Base-by-base conservation (phyloP, 2,329 filamentous ascomycete genomes). In the Trichophyton mentagrophytes region DNA sequence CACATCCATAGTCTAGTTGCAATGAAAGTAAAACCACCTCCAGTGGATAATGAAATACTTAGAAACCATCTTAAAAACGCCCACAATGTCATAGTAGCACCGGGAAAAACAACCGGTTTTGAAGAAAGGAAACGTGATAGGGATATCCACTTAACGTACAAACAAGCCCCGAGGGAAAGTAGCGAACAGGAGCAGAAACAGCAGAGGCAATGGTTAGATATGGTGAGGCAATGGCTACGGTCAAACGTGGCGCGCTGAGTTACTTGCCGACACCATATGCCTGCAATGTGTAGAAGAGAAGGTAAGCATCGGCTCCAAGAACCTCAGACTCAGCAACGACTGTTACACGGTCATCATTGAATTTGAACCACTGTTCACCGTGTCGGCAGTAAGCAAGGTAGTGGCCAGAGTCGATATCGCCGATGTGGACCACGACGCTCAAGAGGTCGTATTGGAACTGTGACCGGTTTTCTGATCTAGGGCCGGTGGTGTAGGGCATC, bases 281-380 rank as follows among this genome's bases (percentile, higher is more conserved):
- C 22, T 73, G 71, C 58, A 78, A 67, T 20, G 71, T 74, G 64
- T 97, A 97, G 72, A 96, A 96, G 59, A 97, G 77, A 61, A 97
- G 78, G 72, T 96, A 97, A 0, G 92, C 90, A 71, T 96, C 86
- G 13, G 89, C 89, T 33, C 82, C 82, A 47, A 97, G 79, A 2
- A 97, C 92, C 62, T 96, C 89, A 3, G 87, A 88, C 70, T 93
- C 87, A 55, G 84, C 84, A 1, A 89, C 92, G 61, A 91, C 71
- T 63, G 91, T 89, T 25, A 97, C 92, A 71, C 90, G 90, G 71
- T 93, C 91, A 70, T 97, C 92, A 69, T 97, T 95, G 74, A 96
- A 96, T 60, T 89, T 85, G 72, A 96, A 95, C 92, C 92, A 97
- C 81, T 88, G 83, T 60, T 89, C 87, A 3, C 86, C 88, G 62